phyloP scores from a whole-genome alignment of 2,329 filamentous ascomycete species.

The Aureobasidium sp. region DNA sequence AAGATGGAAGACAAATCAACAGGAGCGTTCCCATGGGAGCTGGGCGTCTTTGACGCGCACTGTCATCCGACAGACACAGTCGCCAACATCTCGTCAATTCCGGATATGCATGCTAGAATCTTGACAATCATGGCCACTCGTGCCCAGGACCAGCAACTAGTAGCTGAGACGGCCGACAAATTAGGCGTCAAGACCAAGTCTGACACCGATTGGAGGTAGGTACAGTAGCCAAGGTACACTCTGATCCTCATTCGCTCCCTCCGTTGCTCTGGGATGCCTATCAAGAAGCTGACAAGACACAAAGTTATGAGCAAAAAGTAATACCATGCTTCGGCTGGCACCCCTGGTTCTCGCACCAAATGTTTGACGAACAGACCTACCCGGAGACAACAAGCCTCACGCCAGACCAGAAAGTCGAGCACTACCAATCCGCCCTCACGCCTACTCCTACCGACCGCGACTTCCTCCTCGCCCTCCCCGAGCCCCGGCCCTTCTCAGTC shows the following conservation, averaged over 20 bases:
- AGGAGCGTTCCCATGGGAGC: conserved; percentile 56
- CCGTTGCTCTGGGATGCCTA: not conserved
- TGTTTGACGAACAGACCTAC: conserved; percentile 54
- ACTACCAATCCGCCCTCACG: conserved; percentile 61
- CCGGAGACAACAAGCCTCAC: conserved; percentile 27
- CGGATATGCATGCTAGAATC: conserved; percentile 57
- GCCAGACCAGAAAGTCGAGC: conserved; percentile 43
- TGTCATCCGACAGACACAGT: conserved; percentile 80
- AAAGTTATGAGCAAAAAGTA: conserved; percentile 37
- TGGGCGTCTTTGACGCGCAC: conserved; percentile 70
- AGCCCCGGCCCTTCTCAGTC: conserved; percentile 52
- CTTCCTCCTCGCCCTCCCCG: conserved; percentile 50
- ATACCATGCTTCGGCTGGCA: conserved; percentile 81
- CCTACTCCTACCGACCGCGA: conserved; percentile 46
- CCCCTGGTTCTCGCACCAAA: conserved; percentile 75
- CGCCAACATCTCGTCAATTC: conserved; percentile 51
- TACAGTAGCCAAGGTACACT: conserved; percentile 13
- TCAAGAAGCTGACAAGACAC: not conserved
- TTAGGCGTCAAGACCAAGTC: conserved; percentile 41
- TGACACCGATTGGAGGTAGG: conserved; percentile 29
- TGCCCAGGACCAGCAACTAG: conserved; percentile 66
- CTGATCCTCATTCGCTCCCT: not conserved
- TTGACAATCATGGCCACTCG: conserved; percentile 74
- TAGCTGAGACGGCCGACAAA: conserved; percentile 52
- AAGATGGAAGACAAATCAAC: conserved; percentile 20